Evolutionary conservation across 768 basidiomycete genomes (phyloP).

Genomic region (Leccinum broughii): DNA sequence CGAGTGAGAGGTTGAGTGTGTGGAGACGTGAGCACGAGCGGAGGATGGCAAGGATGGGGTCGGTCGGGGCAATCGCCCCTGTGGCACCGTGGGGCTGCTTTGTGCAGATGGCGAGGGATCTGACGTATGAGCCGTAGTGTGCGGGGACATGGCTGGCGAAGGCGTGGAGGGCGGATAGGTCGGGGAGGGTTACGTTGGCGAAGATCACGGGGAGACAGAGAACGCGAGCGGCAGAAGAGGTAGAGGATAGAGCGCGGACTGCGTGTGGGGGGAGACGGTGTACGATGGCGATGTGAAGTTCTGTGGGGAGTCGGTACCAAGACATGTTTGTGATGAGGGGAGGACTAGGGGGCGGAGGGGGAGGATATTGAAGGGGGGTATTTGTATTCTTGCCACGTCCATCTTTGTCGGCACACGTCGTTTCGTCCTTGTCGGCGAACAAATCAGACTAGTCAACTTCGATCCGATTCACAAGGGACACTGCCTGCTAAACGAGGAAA

Average conservation of each 20-base stretch:
- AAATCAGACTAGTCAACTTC: slow-evolving; percentile 6
- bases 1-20: slow-evolving; percentile 29
- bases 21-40: slow-evolving; percentile 46
- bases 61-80: slow-evolving; percentile 38
- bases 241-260: slow-evolving; percentile 47
- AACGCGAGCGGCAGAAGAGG: slow-evolving; percentile 50
- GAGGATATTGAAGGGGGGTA: not conserved
- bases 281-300: slow-evolving; percentile 63
- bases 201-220: slow-evolving; percentile 61
- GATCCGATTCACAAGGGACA: slow-evolving; percentile 26
- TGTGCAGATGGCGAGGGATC: slow-evolving; percentile 47
- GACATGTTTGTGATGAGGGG: slow-evolving; percentile 14
- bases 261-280: slow-evolving; percentile 47
- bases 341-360: not conserved
- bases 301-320: slow-evolving; percentile 63
- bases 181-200: slow-evolving; percentile 53
- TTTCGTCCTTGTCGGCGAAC: slow-evolving; percentile 21
- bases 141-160: slow-evolving; percentile 61
- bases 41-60: slow-evolving; percentile 53
- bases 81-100: slow-evolving; percentile 32
- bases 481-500: not conserved
- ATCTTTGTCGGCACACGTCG: slow-evolving; percentile 17
- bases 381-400: slow-evolving; percentile 18
- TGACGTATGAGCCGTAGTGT: slow-evolving; percentile 52
- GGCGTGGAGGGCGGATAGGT: slow-evolving; percentile 44